Conservation (phyloP, 228 moss, liverwort and hornwort species). For the Sphagnum magellanicum region DNA sequence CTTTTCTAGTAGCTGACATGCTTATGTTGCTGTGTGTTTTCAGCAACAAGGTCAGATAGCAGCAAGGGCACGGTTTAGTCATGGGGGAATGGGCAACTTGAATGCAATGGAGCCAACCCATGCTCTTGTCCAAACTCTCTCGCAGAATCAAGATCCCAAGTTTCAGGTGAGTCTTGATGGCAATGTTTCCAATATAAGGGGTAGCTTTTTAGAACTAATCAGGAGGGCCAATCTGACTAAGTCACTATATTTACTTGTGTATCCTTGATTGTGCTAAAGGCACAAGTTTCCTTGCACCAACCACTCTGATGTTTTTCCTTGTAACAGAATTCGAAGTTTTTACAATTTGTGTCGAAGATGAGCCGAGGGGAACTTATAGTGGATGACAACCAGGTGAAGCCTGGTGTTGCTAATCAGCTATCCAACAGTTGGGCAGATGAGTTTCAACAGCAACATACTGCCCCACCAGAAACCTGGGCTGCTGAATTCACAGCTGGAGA, state of each 20-base stretch:
- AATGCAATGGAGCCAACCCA: conserved; percentile 67
- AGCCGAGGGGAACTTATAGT: conserved; percentile 95
- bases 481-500: conserved; percentile 52
- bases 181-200: no score
- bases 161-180: conserved; percentile 53
- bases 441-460: conserved; percentile 60
- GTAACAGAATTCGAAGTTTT: conserved; percentile 87
- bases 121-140: conserved; percentile 73
- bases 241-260: no score
- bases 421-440: conserved; percentile 71
- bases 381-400: conserved; percentile 86
- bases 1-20: no score
- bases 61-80: conserved; percentile 26
- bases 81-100: conserved; percentile 37
- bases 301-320: neutral
- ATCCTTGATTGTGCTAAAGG: no score
- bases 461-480: conserved; percentile 48
- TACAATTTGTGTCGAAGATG: conserved; percentile 99
- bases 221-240: no score
- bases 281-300: neutral
- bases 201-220: no score
- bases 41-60: conserved; percentile 67
- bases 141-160: conserved; percentile 92
- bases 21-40: neutral
- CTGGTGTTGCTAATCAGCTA: conserved; percentile 11